These are phyloP conservation scores for Crucibulum laeve DNA, from an alignment of 768 basidiomycete genomes.

Conservation along the genomic window DNA sequence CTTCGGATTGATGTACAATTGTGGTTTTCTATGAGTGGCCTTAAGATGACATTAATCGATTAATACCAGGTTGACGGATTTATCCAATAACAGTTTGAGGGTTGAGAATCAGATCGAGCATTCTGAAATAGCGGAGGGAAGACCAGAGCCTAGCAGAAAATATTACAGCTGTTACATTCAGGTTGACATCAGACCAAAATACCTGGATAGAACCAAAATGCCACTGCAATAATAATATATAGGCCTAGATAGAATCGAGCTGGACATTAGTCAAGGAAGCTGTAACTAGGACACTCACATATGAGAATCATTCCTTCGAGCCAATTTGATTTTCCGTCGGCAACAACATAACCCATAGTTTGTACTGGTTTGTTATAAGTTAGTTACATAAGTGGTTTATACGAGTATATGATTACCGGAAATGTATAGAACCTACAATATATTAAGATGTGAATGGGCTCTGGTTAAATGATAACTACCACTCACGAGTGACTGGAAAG, in stretches of 20 bases:
- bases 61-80: too few relatives aligned
- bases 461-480: slow-evolving; percentile 10
- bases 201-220: slow-evolving; percentile 70
- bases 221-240: slow-evolving; percentile 68
- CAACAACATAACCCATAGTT: slow-evolving; percentile 81
- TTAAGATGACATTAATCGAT: too few relatives aligned
- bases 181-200: background rate
- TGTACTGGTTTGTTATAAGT: slow-evolving; percentile 39
- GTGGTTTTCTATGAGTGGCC: too few relatives aligned
- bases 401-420: slow-evolving; percentile 28
- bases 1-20: too few relatives aligned
- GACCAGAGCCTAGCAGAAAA: slow-evolving; percentile 15
- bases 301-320: slow-evolving; percentile 85
- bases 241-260: slow-evolving; percentile 36
- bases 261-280: background rate
- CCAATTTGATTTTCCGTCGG: slow-evolving; percentile 89
- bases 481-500: slow-evolving; percentile 65
- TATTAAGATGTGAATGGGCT: background rate
- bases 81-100: too few relatives aligned
- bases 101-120: too few relatives aligned
- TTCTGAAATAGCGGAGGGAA: slow-evolving; percentile 7
- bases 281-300: slow-evolving; percentile 29
- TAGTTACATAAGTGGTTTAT: background rate
- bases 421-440: slow-evolving; percentile 38
- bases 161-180: background rate